phyloP scores from a whole-genome alignment of 805 yeast genomes.

The Metschnikowia bowlesiae region DNA sequence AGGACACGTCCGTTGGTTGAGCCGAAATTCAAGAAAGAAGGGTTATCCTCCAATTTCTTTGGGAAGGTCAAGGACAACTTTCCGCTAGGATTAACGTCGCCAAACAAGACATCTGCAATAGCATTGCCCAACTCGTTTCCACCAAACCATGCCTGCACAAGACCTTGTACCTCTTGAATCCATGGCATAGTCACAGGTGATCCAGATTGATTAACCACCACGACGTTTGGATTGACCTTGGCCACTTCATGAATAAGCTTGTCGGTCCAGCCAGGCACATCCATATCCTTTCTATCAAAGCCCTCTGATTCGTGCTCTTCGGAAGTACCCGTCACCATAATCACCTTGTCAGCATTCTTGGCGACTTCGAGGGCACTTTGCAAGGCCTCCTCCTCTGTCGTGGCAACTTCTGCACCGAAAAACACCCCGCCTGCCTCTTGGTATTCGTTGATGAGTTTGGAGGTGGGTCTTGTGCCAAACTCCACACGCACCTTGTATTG shows the following conservation, averaged over 20 bases:
- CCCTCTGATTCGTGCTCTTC: constrained; percentile 33
- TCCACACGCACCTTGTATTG: constrained; percentile 44
- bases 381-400: constrained; percentile 22
- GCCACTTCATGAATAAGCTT: constrained; percentile 22
- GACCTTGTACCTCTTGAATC: constrained; percentile 20
- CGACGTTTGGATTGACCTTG: constrained; percentile 26
- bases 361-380: constrained; percentile 24
- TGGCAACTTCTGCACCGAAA: constrained; percentile 22
- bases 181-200: constrained; percentile 32
- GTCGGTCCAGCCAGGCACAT: constrained; percentile 26
- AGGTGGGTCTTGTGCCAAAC: constrained; percentile 49
- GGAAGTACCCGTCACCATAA: constrained; percentile 25
- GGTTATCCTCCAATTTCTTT: constrained; percentile 21
- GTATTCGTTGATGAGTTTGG: constrained; percentile 11
- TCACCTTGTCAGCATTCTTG: constrained; percentile 25
- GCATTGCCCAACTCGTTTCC: constrained; percentile 32
- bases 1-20: constrained; percentile 30
- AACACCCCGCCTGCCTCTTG: constrained; percentile 24
- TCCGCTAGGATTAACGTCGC: constrained; percentile 31
- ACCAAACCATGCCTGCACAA: constrained; percentile 35
- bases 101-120: constrained; percentile 31
- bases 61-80: constrained; percentile 26
- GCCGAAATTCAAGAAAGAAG: constrained; percentile 26
- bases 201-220: constrained; percentile 32
- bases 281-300: constrained; percentile 26